Percentiles rank a stretch among this genome's conserved stretches.
These are phyloP conservation scores for Sporothrix phasma DNA, from an alignment of 2,329 filamentous ascomycete genomes.

Conservation along the genomic window DNA sequence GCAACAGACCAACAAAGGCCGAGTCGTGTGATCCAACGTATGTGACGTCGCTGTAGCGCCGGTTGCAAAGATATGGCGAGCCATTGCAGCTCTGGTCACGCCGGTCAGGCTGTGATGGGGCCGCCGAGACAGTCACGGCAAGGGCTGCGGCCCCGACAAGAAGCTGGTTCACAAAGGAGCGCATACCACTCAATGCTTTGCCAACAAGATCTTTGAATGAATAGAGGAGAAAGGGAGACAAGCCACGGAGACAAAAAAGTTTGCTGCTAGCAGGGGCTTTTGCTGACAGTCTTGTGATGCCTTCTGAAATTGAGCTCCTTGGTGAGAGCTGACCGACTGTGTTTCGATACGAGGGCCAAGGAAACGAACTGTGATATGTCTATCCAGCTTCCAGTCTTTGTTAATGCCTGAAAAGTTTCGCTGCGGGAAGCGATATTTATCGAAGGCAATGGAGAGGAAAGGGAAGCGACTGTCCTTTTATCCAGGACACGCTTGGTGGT, in stretches of 20 bases:
- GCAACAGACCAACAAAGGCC: constrained; percentile 48
- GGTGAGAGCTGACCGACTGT: not conserved
- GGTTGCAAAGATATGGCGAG: constrained; percentile 42
- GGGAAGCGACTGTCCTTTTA: not conserved
- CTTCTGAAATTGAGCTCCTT: not conserved
- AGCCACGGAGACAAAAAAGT: not conserved
- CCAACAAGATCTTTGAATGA: not conserved
- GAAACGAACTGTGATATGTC: not conserved
- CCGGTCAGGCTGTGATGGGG: not conserved
- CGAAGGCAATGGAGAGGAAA: not conserved
- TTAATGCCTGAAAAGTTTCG: not conserved
- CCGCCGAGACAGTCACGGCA: not conserved
- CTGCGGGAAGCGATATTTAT: not conserved
- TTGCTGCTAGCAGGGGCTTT: not conserved
- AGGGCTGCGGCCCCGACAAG: not conserved
- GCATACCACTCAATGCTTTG: constrained; percentile 2
- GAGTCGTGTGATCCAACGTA: constrained; percentile 56
- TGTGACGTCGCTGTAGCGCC: constrained; percentile 50
- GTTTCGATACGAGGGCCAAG: not conserved
- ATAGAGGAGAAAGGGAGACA: not conserved
- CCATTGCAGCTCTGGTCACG: constrained; percentile 43
- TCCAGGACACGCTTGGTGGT: not conserved
- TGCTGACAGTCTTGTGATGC: not conserved
- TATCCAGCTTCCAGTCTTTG: not conserved
- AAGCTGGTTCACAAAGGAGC: not conserved